These are phyloP conservation scores for Solanum phureja DNA, from an alignment of 257 asterid species.

Conservation along the genomic window DNA sequence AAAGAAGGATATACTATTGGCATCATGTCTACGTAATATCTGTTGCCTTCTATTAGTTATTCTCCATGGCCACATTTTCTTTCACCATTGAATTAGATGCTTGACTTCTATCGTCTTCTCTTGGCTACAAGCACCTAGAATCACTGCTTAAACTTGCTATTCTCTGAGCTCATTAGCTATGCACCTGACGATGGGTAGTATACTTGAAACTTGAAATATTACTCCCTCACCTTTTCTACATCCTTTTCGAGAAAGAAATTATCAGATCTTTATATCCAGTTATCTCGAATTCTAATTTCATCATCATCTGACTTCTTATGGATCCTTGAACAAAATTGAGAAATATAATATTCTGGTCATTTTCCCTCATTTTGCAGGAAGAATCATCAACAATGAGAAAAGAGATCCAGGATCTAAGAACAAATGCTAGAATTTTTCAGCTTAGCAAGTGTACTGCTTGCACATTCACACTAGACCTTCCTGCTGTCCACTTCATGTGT, in stretches of 20 bases:
- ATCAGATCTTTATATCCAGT: background rate
- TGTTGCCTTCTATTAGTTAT: background rate
- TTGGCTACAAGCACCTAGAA: background rate
- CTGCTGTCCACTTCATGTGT: constrained; percentile 98
- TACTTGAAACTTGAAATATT: background rate
- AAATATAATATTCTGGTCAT: background rate
- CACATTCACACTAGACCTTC: constrained; percentile 94
- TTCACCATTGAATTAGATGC: background rate
- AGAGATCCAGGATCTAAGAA: constrained; percentile 86
- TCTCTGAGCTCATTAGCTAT: background rate
- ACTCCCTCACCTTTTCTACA: background rate
- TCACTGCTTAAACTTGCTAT: background rate
- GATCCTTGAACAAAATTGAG: background rate
- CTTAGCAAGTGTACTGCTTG: constrained; percentile 94
- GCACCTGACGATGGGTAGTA: background rate
- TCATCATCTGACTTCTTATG: background rate
- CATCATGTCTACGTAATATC: background rate
- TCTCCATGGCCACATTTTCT: background rate
- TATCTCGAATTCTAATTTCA: background rate
- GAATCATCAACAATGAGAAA: constrained; percentile 77
- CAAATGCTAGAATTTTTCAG: constrained; percentile 92
- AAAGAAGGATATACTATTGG: background rate
- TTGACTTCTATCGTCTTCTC: background rate
- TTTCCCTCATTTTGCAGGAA: constrained; percentile 38
- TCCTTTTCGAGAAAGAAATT: background rate